These are phyloP conservation scores for Pseudonitzschia multistriata DNA, from an alignment of 108 stramenopile genomes.

Conservation along the genomic window DNA sequence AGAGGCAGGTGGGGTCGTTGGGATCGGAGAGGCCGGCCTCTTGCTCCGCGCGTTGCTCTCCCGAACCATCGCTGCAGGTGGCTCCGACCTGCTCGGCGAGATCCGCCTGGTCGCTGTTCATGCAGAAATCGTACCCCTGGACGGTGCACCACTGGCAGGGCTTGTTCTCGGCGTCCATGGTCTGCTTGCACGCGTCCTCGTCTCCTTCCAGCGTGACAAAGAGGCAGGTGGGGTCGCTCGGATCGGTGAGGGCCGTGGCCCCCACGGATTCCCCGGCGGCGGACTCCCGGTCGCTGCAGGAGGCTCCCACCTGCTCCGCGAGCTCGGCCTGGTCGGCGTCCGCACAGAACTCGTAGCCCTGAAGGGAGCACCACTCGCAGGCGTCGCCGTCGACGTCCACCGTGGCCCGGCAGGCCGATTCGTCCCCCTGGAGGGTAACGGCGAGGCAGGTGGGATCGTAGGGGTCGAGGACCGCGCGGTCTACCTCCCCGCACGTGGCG, in stretches of 20 bases:
- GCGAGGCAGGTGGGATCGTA: slow-evolving; percentile 23
- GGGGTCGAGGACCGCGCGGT: slow-evolving; percentile 18
- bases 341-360: slow-evolving; percentile 19
- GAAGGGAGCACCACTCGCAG: slow-evolving; percentile 30
- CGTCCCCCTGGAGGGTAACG: slow-evolving; percentile 20
- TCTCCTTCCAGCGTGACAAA: slow-evolving; percentile 21
- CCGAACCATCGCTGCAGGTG: slow-evolving; percentile 5
- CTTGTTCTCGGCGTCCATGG: slow-evolving; percentile 25
- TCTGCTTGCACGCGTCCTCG: slow-evolving; percentile 10
- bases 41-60: neutral
- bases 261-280: neutral
- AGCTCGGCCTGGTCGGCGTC: slow-evolving; percentile 30
- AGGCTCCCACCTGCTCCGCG: slow-evolving; percentile 25
- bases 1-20: slow-evolving; percentile 18
- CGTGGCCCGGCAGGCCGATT: slow-evolving; percentile 14
- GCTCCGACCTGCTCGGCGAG: slow-evolving; percentile 34
- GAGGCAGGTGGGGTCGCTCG: slow-evolving; percentile 24
- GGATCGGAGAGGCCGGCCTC: slow-evolving; percentile 7
- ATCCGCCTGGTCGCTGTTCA: slow-evolving; percentile 33
- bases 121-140: slow-evolving; percentile 23
- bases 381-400: slow-evolving; percentile 30
- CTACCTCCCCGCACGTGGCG: slow-evolving; percentile 13
- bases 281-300: slow-evolving; percentile 18
- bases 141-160: slow-evolving; percentile 33
- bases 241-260: slow-evolving; percentile 5